Evolutionary conservation across 2,329 filamentous ascomycete species (phyloP).

Genomic region (Monosporascus sp.): DNA sequence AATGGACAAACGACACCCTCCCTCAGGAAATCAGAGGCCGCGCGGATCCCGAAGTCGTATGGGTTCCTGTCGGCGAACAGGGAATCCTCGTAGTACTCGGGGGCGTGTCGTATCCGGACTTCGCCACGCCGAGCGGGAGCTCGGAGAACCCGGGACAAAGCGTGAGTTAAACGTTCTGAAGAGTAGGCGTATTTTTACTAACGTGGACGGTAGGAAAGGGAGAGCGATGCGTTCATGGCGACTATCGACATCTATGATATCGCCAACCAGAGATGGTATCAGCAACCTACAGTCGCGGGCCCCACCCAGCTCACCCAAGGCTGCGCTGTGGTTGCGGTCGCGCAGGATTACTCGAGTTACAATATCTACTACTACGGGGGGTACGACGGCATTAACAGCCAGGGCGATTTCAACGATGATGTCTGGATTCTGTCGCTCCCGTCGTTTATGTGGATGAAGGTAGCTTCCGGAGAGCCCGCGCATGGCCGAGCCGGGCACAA

Average conservation of each 20-base stretch:
- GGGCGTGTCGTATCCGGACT: constrained; percentile 61
- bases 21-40: constrained; percentile 53
- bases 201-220: constrained; percentile 41
- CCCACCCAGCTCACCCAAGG: constrained; percentile 55
- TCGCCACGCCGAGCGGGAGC: constrained; percentile 17
- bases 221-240: constrained; percentile 66
- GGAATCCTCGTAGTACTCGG: constrained; percentile 74
- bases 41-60: constrained; percentile 61
- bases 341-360: constrained; percentile 66
- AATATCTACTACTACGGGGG: constrained; percentile 85
- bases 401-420: constrained; percentile 49
- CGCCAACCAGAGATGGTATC: constrained; percentile 59
- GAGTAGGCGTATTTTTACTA: constrained; percentile 7
- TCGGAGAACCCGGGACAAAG: constrained; percentile 32
- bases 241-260: constrained; percentile 75
- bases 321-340: constrained; percentile 69
- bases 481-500: constrained; percentile 67
- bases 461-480: constrained; percentile 35
- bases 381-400: constrained; percentile 48
- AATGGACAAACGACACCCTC: constrained; percentile 60
- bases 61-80: constrained; percentile 71
- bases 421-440: constrained; percentile 79
- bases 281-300: constrained; percentile 59
- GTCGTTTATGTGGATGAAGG: constrained; percentile 70
- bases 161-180: constrained; percentile 25